A percentile compares a stretch with the other conserved stretches of the same genome.
Conservation (phyloP, 805 yeast genomes). For the Lipomyces starkeyi region DNA sequence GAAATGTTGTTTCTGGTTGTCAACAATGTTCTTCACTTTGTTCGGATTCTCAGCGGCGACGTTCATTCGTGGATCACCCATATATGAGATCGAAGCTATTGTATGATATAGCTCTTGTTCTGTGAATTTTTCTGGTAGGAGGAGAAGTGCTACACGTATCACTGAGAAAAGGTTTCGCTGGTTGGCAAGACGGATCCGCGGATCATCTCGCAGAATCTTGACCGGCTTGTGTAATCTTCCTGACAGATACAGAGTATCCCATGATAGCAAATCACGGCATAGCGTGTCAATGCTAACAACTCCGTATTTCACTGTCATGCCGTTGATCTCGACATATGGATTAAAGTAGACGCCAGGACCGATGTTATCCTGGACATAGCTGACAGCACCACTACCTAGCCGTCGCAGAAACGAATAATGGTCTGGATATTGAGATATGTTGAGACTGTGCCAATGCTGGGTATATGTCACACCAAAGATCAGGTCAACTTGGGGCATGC, state of each 20-base stretch:
- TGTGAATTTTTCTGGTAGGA: constrained; percentile 58
- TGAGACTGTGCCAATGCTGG: constrained; percentile 74
- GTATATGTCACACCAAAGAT: constrained; percentile 81
- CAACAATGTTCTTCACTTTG: constrained; percentile 84
- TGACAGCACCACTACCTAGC: constrained; percentile 65
- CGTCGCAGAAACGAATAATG: constrained; percentile 77
- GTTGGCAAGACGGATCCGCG: constrained; percentile 67
- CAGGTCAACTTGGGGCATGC: constrained; percentile 79
- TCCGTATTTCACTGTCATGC: constrained; percentile 79
- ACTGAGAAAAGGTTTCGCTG: constrained; percentile 82
- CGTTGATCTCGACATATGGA: constrained; percentile 76
- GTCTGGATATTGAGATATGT: constrained; percentile 66
- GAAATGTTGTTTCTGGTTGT: constrained; percentile 73
- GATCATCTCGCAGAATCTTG: constrained; percentile 68
- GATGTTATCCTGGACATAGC: constrained; percentile 59
- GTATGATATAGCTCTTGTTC: constrained; percentile 74
- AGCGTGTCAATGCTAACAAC: constrained; percentile 69
- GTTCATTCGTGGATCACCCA: constrained; percentile 87
- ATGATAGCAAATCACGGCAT: constrained; percentile 72
- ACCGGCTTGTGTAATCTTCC: constrained; percentile 97
- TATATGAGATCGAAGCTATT: constrained; percentile 80
- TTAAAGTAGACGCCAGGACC: constrained; percentile 96
- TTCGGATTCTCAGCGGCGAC: constrained; percentile 86
- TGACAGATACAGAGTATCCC: constrained; percentile 86
- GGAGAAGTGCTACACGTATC: constrained; percentile 66